Evolutionary conservation across 1,139 yeast genomes (phyloP).

Genomic region (Saccharomyces hybrid): DNA sequence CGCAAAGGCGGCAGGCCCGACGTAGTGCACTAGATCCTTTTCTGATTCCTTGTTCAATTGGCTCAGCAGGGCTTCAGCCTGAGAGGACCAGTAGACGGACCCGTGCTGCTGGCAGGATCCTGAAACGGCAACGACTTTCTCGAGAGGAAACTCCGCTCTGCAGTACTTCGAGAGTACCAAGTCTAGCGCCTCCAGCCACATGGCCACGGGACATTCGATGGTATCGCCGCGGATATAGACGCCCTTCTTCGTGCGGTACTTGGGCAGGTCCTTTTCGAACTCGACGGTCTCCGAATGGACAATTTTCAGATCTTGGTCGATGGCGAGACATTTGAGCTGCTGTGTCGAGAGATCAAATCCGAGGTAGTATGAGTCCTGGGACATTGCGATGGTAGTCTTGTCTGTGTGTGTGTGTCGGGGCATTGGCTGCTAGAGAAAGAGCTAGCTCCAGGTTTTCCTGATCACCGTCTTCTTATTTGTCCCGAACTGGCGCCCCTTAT

Average conservation of each 20-base stretch:
- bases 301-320: conserved; percentile 47
- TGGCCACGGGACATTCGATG: conserved; percentile 67
- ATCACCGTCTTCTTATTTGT: neutral
- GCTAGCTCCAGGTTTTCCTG: neutral
- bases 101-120: conserved; percentile 96
- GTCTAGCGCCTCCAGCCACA: conserved; percentile 87
- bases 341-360: conserved; percentile 90
- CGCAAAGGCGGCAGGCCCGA: conserved; percentile 47
- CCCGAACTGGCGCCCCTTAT: neutral
- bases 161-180: conserved; percentile 41
- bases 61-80: conserved; percentile 39
- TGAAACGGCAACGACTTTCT: conserved; percentile 56
- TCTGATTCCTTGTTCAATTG: conserved; percentile 25
- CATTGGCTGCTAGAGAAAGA: no score
- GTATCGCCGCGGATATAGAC: conserved; percentile 49
- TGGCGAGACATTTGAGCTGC: conserved; percentile 70
- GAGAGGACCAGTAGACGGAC: conserved; percentile 66
- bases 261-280: conserved; percentile 57
- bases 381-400: neutral
- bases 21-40: conserved; percentile 38
- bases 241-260: conserved; percentile 62
- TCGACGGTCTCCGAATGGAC: conserved; percentile 57
- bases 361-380: conserved; percentile 35
- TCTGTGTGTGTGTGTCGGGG: neutral
- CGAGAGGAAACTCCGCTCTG: conserved; percentile 44